These are phyloP conservation scores for Aegle marmelos DNA, from an alignment of 345 rosid species.

Conservation along the genomic window DNA sequence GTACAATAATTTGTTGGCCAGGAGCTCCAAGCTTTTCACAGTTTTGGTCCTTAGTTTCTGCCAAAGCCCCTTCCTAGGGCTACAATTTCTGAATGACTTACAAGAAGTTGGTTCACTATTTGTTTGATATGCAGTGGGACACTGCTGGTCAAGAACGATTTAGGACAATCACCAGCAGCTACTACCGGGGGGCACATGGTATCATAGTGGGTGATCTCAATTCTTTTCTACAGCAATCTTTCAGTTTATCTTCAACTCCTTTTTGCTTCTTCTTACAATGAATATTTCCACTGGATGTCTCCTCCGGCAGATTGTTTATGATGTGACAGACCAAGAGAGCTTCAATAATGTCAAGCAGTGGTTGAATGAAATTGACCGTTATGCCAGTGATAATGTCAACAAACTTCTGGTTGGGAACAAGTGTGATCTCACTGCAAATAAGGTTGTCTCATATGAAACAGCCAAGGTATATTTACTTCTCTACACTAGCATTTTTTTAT, in stretches of 20 bases:
- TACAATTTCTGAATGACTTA: not conserved
- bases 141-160: conserved; percentile 97
- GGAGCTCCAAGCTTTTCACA: not conserved
- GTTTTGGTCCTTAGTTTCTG: not conserved
- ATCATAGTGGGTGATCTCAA: conserved; percentile 55
- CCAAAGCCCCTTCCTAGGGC: not conserved
- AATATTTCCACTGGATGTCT: conserved; percentile 1
- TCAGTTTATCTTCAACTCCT: not conserved
- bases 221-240: not conserved
- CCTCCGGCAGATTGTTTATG: conserved; percentile 64
- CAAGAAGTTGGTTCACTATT: conserved; percentile 5
- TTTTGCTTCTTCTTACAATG: not conserved
- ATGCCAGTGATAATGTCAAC: conserved; percentile 76
- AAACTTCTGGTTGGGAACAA: conserved; percentile 81
- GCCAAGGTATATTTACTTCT: conserved; percentile 48
- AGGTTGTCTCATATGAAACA: conserved; percentile 63
- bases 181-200: conserved; percentile 97
- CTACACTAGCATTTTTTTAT: not conserved
- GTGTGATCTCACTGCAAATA: conserved; percentile 68
- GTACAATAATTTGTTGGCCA: not conserved
- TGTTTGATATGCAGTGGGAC: conserved; percentile 69
- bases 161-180: conserved; percentile 95
- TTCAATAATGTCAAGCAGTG: conserved; percentile 80
- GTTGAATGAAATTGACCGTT: conserved; percentile 75
- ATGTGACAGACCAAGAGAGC: conserved; percentile 80